Evolutionary conservation across 352 stramenopile genomes (phyloP).

Genomic region (Thraustochytrium sp.): DNA sequence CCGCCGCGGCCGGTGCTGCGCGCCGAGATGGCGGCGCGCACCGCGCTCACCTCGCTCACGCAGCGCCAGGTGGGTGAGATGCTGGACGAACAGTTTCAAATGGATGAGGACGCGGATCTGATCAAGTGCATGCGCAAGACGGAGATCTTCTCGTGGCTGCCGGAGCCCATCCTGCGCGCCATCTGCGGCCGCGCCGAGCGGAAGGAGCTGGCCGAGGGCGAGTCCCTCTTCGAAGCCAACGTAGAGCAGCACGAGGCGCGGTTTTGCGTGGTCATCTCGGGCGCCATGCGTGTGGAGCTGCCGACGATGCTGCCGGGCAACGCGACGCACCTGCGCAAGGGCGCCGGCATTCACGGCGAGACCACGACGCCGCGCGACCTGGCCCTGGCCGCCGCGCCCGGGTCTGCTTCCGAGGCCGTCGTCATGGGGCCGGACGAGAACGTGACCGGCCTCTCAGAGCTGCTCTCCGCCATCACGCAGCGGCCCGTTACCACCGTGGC

Average conservation of each 20-base stretch:
- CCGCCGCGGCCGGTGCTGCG: neutral
- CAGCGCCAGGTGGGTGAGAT: neutral
- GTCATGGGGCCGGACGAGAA: neutral
- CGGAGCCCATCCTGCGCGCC: conserved; percentile 17
- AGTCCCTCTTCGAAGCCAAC: neutral
- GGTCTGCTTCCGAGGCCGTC: neutral
- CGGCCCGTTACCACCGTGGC: neutral
- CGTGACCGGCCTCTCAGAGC: conserved; percentile 21
- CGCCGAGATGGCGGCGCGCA: neutral
- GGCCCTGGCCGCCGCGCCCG: neutral
- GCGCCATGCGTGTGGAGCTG: neutral
- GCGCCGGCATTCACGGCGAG: too few relatives aligned
- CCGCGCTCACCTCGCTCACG: neutral
- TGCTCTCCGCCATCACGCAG: neutral
- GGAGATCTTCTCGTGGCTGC: conserved; percentile 39
- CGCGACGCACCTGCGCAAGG: too few relatives aligned
- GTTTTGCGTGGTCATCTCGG: neutral
- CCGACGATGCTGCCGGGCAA: neutral
- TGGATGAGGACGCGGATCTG: neutral
- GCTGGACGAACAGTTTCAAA: conserved; percentile 26
- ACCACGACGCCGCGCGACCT: neutral
- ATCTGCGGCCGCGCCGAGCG: neutral
- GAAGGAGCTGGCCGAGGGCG: neutral
- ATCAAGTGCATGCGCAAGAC: conserved; percentile 9
- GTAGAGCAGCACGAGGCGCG: neutral